Percentiles rank a stretch among this genome's conserved stretches.
phyloP scores from a whole-genome alignment of 148 eudicot genomes.

The Nepenthes gracilis region DNA sequence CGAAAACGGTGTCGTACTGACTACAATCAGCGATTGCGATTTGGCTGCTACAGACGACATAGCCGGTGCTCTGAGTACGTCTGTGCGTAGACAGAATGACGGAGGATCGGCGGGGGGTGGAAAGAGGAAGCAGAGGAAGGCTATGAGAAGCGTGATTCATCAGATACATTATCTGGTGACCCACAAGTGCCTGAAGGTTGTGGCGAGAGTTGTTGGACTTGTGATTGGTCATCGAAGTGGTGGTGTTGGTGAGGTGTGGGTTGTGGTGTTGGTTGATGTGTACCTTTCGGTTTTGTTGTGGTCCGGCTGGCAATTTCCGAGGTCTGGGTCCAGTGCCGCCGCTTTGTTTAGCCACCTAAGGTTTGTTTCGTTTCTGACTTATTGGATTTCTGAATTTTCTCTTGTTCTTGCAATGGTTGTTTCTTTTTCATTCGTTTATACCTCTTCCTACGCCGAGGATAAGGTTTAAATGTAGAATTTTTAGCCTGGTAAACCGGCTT shows the following conservation, averaged over 20 bases:
- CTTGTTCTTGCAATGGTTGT: neutral
- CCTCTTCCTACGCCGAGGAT: too few species aligned
- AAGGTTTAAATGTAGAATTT: too few species aligned
- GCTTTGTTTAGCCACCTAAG: slow-evolving; percentile 75
- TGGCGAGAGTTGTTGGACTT: slow-evolving; percentile 24
- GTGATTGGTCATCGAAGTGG: slow-evolving; percentile 3
- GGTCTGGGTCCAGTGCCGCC: slow-evolving; percentile 39
- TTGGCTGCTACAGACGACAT: neutral
- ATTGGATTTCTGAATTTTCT: neutral
- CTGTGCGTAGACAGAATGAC: neutral
- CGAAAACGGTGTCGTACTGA: slow-evolving; percentile 20
- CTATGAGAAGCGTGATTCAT: slow-evolving; percentile 42
- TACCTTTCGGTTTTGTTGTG: slow-evolving; percentile 51
- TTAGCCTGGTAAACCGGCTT: too few species aligned
- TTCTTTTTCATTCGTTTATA: neutral
- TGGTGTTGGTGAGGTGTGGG: slow-evolving; percentile 26
- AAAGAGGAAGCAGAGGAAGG: slow-evolving; percentile 28
- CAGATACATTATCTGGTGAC: slow-evolving; percentile 41
- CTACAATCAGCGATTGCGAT: slow-evolving; percentile 8
- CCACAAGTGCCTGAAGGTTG: slow-evolving; percentile 40
- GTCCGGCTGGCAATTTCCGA: slow-evolving; percentile 87
- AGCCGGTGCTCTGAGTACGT: neutral
- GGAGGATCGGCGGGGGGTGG: slow-evolving; percentile 7
- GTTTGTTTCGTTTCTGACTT: slow-evolving; percentile 14
- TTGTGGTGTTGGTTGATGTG: slow-evolving; percentile 65